phyloP scores from a whole-genome alignment of 139 green algal genomes.

The Mesotaenium endlicherianum region DNA sequence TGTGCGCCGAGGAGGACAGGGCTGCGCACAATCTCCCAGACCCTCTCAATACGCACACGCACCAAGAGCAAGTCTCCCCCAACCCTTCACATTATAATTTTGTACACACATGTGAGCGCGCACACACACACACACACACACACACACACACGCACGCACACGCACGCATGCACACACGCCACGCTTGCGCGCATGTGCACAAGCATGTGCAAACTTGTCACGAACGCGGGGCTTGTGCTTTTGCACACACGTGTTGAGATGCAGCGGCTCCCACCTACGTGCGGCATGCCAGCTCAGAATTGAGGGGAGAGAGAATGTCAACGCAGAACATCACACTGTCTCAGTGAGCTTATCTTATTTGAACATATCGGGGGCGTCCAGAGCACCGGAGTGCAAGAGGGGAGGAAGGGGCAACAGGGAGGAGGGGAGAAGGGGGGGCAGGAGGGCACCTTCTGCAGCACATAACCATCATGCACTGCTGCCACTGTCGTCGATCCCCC shows the following conservation, averaged over 20 bases:
- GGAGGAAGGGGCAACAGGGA: not conserved
- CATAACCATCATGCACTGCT: conserved; percentile 90
- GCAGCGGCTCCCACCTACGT: too few relatives aligned
- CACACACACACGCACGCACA: too few relatives aligned
- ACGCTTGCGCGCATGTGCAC: not conserved
- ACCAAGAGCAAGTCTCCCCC: too few relatives aligned
- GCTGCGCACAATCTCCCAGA: too few relatives aligned
- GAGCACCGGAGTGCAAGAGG: not conserved
- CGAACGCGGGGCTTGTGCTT: too few relatives aligned
- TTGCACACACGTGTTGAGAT: too few relatives aligned
- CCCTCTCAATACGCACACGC: too few relatives aligned
- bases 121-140: too few relatives aligned
- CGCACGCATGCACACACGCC: too few relatives aligned
- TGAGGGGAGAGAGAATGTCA: not conserved
- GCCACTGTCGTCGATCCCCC: conserved; percentile 63
- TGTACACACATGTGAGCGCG: too few relatives aligned
- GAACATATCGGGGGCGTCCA: not conserved
- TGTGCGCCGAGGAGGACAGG: too few relatives aligned
- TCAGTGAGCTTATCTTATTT: not conserved
- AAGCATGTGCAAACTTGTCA: not conserved
- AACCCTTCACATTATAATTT: too few relatives aligned
- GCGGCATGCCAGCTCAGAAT: not conserved
- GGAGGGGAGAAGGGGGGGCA: not conserved
- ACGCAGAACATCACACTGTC: not conserved
- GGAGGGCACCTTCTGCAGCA: conserved; percentile 70